A percentile compares a stretch with the other conserved stretches of the same genome.
Conservation (phyloP, 106 monocot genomes). For the Amphibolis antarctica region DNA sequence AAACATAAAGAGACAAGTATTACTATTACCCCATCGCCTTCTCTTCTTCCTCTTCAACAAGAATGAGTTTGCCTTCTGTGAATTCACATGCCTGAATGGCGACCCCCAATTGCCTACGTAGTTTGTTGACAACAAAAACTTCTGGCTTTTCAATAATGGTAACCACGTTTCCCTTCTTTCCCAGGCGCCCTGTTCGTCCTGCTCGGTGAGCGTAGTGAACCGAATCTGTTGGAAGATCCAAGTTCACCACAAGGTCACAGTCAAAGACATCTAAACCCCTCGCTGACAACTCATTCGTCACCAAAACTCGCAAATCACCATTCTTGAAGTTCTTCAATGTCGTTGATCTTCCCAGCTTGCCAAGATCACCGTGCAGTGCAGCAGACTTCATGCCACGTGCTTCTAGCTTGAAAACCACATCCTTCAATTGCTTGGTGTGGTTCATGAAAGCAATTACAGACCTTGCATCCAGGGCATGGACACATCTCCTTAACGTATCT, state of each 20-base stretch:
- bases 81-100: slow-evolving; percentile 56
- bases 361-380: slow-evolving; percentile 85
- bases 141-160: slow-evolving; percentile 73
- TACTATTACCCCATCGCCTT: slow-evolving; percentile 9
- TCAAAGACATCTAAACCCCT: slow-evolving; percentile 90
- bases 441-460: slow-evolving; percentile 87
- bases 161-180: slow-evolving; percentile 71
- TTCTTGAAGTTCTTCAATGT: slow-evolving; percentile 75
- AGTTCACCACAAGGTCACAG: slow-evolving; percentile 86
- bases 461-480: slow-evolving; percentile 76
- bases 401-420: slow-evolving; percentile 85
- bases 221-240: slow-evolving; percentile 89
- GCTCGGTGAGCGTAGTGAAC: slow-evolving; percentile 94
- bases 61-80: slow-evolving; percentile 60
- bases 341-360: slow-evolving; percentile 71
- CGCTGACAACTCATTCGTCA: slow-evolving; percentile 92
- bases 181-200: slow-evolving; percentile 80
- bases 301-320: slow-evolving; percentile 72
- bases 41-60: slow-evolving; percentile 40
- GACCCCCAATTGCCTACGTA: slow-evolving; percentile 54
- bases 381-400: slow-evolving; percentile 78
- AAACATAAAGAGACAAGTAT: background rate
- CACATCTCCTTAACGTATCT: slow-evolving; percentile 78
- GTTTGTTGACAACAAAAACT: slow-evolving; percentile 78
- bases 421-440: slow-evolving; percentile 73